Conservation (phyloP, 164 flowering plant species). For the Taxillus chinensis region DNA sequence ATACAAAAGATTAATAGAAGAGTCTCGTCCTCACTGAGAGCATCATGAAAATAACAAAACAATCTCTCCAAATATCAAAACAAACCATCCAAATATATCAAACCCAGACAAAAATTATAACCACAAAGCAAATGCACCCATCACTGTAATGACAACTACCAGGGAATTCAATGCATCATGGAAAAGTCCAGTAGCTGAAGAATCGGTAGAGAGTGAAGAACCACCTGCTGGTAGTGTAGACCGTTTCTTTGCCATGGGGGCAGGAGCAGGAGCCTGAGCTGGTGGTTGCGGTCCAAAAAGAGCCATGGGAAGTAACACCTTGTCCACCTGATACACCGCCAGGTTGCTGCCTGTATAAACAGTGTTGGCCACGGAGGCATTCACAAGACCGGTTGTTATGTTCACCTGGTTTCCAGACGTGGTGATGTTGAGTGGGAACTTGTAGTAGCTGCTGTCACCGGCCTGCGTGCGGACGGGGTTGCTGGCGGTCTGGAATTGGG, state of each 20-base stretch:
- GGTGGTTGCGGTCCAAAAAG: conserved; percentile 16
- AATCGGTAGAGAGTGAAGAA: background rate
- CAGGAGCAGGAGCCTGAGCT: conserved; percentile 16
- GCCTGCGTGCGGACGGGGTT: conserved; percentile 34
- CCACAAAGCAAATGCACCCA: no score
- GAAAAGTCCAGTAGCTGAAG: no score
- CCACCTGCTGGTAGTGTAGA: background rate
- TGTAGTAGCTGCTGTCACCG: conserved; percentile 10
- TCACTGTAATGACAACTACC: no score
- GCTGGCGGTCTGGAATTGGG: conserved; percentile 26
- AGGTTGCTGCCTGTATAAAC: conserved; percentile 13
- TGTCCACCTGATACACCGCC: conserved; percentile 25
- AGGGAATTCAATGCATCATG: no score
- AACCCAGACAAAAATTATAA: no score
- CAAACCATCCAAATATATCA: no score
- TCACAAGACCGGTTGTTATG: conserved; percentile 22
- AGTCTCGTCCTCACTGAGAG: no score
- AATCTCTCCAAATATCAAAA: no score
- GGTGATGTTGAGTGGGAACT: conserved; percentile 25
- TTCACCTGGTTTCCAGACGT: conserved; percentile 23
- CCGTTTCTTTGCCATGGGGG: conserved; percentile 9
- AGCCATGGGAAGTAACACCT: conserved; percentile 25
- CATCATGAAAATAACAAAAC: no score
- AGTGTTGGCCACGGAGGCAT: conserved; percentile 19
- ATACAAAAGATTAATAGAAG: no score